phyloP scores from a whole-genome alignment of 257 asterid genomes.

The Scutellaria minor region DNA sequence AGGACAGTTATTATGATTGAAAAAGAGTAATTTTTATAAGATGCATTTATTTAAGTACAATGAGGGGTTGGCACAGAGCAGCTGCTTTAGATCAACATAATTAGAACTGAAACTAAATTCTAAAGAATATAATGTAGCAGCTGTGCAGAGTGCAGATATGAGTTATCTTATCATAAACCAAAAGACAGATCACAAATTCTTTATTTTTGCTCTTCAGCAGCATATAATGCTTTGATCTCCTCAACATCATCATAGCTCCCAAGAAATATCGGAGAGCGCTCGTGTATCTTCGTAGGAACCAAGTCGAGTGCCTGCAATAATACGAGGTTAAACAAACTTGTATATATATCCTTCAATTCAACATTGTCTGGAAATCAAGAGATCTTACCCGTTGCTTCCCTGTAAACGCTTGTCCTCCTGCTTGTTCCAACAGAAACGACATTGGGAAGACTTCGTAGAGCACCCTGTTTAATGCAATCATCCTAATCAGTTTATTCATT shows the following conservation, averaged over 20 bases:
- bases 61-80: not conserved
- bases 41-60: slow-evolving; percentile 13
- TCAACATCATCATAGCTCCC: slow-evolving; percentile 95
- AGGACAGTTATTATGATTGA: too few species aligned
- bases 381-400: slow-evolving; percentile 80
- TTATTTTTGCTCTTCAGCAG: slow-evolving; percentile 61
- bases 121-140: slow-evolving; percentile 27
- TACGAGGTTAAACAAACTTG: too few species aligned
- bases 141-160: not conserved
- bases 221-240: slow-evolving; percentile 85
- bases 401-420: slow-evolving; percentile 95
- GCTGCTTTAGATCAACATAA: not conserved
- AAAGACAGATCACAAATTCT: slow-evolving; percentile 31
- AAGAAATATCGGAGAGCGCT: slow-evolving; percentile 88
- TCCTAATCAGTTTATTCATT: not conserved
- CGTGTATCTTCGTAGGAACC: slow-evolving; percentile 83
- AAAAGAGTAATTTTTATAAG: not conserved
- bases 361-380: not conserved
- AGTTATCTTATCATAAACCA: slow-evolving; percentile 20
- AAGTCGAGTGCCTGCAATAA: slow-evolving; percentile 77
- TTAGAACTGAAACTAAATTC: slow-evolving; percentile 15
- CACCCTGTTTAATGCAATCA: slow-evolving; percentile 59
- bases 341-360: not conserved
- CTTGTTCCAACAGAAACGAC: slow-evolving; percentile 98
- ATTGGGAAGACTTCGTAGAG: slow-evolving; percentile 97